Conservation (phyloP, 345 rosid species). For the Kandelia obovata region DNA sequence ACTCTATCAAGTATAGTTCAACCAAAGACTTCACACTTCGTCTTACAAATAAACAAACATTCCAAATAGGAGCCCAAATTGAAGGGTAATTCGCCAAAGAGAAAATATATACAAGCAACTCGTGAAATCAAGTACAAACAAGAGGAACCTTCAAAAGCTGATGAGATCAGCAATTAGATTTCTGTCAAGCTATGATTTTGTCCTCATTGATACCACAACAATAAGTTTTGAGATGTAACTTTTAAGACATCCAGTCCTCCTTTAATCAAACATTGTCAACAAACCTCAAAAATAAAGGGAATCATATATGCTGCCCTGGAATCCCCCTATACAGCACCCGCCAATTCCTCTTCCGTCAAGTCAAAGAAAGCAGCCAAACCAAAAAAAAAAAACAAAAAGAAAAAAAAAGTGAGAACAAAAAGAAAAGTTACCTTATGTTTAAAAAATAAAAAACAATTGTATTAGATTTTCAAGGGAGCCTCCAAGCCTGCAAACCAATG, state of each 20-base stretch:
- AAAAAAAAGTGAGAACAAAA: not conserved
- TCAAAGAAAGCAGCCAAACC: not conserved
- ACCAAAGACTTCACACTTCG: too few relatives aligned
- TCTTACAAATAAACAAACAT: too few relatives aligned
- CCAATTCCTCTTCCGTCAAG: conserved; percentile 4
- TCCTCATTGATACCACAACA: conserved; percentile 3
- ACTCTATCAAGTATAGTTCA: too few relatives aligned
- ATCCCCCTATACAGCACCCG: conserved; percentile 13
- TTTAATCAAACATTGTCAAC: conserved; percentile 1
- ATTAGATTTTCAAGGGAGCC: conserved; percentile 37
- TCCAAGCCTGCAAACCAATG: conserved; percentile 66
- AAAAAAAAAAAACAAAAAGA: not conserved
- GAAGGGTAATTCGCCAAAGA: too few relatives aligned
- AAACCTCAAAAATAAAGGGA: conserved; percentile 5
- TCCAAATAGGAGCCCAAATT: too few relatives aligned
- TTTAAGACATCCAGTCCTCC: conserved; percentile 7
- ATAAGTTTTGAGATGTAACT: not conserved
- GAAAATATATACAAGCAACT: too few relatives aligned
- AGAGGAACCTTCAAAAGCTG: not conserved
- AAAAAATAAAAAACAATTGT: not conserved
- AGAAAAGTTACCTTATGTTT: conserved; percentile 21
- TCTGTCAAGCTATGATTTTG: conserved; percentile 10
- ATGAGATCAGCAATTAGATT: not conserved
- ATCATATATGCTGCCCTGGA: conserved; percentile 11
- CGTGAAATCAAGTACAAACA: too few relatives aligned